Evolutionary conservation across 306 rosid genomes (phyloP).

Genomic region (Rosa rugosa): DNA sequence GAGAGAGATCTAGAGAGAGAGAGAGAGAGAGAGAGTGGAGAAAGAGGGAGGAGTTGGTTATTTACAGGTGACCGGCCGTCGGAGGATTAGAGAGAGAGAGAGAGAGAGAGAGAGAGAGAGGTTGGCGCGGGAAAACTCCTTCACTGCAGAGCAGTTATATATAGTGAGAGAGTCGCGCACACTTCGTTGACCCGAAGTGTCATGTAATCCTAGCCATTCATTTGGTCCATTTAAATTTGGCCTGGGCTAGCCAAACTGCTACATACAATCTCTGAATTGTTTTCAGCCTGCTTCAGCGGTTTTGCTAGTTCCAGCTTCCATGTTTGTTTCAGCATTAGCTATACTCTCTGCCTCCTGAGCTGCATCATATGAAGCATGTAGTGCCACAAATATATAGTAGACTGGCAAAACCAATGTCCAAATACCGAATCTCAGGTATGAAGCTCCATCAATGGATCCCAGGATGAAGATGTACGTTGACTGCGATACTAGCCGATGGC

Average conservation of each 20-base stretch:
- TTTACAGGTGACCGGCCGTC: not conserved
- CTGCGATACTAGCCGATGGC: constrained; percentile 30
- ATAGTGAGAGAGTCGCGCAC: not conserved
- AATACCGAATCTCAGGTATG: constrained; percentile 24
- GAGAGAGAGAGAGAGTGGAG: too few species aligned
- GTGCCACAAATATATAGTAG: constrained; percentile 29
- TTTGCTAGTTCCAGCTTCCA: constrained; percentile 21
- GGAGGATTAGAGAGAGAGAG: not conserved
- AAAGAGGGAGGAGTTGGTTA: not conserved
- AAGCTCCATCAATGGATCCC: constrained; percentile 28
- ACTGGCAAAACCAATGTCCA: constrained; percentile 25
- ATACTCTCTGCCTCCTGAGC: constrained; percentile 12
- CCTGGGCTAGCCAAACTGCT: too few species aligned
- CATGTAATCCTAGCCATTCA: too few species aligned
- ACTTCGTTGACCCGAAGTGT: constrained; percentile 3
- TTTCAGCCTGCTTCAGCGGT: not conserved
- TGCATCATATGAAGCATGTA: constrained; percentile 38
- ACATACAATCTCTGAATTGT: not conserved
- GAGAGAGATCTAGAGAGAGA: too few species aligned
- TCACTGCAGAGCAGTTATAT: not conserved
- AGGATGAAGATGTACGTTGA: constrained; percentile 39
- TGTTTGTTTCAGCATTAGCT: not conserved
- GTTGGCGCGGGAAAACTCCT: constrained; percentile 4
- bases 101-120: too few species aligned
- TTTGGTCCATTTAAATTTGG: too few species aligned